phyloP scores from a whole-genome alignment of 495 filamentous ascomycete species.

The Aspergillus panamensis region DNA sequence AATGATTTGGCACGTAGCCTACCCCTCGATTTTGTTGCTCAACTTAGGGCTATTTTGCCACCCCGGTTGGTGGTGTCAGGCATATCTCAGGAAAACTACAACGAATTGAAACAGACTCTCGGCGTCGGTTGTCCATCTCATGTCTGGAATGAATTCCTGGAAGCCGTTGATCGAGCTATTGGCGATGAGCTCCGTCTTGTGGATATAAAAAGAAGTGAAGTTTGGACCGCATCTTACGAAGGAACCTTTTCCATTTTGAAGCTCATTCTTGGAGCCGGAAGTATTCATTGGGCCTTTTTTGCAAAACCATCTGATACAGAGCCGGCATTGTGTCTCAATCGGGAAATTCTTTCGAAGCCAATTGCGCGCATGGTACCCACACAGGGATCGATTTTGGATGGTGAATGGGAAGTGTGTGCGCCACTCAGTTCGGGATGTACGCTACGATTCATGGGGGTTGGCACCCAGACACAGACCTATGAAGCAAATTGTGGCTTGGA shows the following conservation, averaged over 20 bases:
- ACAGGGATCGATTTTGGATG: conserved; percentile 31
- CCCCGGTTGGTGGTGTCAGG: conserved; percentile 39
- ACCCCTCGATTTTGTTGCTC: conserved; percentile 48
- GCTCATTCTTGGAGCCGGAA: conserved; percentile 40
- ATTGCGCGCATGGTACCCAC: conserved; percentile 51
- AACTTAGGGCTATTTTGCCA: conserved; percentile 45
- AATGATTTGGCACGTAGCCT: conserved; percentile 28
- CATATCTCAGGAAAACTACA: conserved; percentile 30
- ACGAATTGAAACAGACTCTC: conserved; percentile 16
- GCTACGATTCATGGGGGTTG: conserved; percentile 25
- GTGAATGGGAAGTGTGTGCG: conserved; percentile 51
- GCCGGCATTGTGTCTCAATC: conserved; percentile 37
- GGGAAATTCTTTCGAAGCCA: conserved; percentile 50
- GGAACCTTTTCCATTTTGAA: conserved; percentile 46
- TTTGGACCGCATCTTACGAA: conserved; percentile 53
- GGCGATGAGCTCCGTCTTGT: conserved; percentile 44
- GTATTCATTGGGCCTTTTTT: conserved; percentile 54
- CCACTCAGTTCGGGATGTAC: conserved; percentile 32
- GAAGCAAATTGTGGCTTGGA: conserved; percentile 41
- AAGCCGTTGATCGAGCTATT: conserved; percentile 32
- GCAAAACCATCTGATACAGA: conserved; percentile 40
- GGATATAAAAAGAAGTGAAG: conserved; percentile 43
- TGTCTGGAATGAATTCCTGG: conserved; percentile 38
- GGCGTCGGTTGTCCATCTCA: conserved; percentile 5
- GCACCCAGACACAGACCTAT: conserved; percentile 24